Percentiles rank a stretch among this genome's conserved stretches.
Evolutionary conservation across 2,329 filamentous ascomycete genomes (phyloP).

Genomic region (Botryotinia narcissicola): DNA sequence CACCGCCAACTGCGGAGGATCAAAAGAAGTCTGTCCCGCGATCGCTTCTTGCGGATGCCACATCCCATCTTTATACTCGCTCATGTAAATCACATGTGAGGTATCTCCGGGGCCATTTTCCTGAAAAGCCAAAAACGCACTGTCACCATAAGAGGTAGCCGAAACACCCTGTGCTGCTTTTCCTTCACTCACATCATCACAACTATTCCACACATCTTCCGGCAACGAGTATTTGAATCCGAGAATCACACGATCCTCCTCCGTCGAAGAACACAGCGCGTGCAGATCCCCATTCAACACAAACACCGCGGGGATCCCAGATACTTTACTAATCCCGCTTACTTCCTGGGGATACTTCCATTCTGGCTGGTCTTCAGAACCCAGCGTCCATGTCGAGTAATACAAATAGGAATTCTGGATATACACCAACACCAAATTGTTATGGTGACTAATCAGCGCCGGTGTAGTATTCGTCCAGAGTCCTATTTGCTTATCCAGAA

Average conservation of each 20-base stretch:
- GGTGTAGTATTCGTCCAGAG: constrained; percentile 35
- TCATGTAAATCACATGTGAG: constrained; percentile 29
- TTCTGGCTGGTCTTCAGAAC: constrained; percentile 26
- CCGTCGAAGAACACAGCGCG: constrained; percentile 36
- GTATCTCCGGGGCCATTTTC: constrained; percentile 30
- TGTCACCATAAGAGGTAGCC: constrained; percentile 39
- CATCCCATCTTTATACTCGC: constrained; percentile 29
- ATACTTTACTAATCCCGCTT: constrained; percentile 31
- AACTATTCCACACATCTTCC: constrained; percentile 36
- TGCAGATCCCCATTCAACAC: constrained; percentile 38
- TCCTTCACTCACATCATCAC: constrained; percentile 40
- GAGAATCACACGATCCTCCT: constrained; percentile 35
- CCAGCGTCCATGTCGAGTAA: constrained; percentile 34
- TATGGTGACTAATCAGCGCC: constrained; percentile 40
- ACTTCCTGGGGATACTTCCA: constrained; percentile 32
- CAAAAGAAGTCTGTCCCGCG: constrained; percentile 26
- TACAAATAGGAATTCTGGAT: constrained; percentile 34
- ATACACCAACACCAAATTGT: constrained; percentile 40
- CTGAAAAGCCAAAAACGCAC: constrained; percentile 37
- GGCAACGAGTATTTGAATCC: constrained; percentile 38
- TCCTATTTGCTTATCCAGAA: constrained; percentile 31
- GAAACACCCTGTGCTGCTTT: constrained; percentile 38
- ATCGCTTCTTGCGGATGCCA: constrained; percentile 30
- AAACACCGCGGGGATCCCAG: constrained; percentile 39
- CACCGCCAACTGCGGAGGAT: constrained; percentile 32